A percentile compares a stretch with the other conserved stretches of the same genome.
Evolutionary conservation across 306 rosid species (phyloP).

Genomic region (Castanospermum australe): DNA sequence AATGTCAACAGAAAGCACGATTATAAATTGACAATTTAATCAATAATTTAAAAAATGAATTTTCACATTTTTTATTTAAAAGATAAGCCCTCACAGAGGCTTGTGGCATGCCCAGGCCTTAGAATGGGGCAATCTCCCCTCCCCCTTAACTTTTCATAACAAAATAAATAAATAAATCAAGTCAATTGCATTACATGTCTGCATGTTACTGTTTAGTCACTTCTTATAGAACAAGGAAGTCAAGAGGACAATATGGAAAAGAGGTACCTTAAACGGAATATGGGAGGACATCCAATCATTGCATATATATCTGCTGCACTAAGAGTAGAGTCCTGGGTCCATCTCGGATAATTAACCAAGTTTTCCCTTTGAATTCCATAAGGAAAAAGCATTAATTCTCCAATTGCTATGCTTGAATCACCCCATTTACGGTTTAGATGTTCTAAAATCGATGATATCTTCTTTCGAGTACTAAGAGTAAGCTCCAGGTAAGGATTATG

Average conservation of each 20-base stretch:
- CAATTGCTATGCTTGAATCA: conserved; percentile 75
- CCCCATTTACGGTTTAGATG: conserved; percentile 99
- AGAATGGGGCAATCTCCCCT: no score
- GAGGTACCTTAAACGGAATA: conserved; percentile 83
- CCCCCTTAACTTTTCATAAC: no score
- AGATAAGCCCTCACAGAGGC: no score
- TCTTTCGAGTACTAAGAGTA: conserved; percentile 85
- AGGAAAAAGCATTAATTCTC: conserved; percentile 88
- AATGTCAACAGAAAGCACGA: neutral
- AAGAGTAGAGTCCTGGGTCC: conserved; percentile 77
- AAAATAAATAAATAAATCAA: no score
- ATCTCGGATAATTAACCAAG: conserved; percentile 60
- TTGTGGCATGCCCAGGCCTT: no score
- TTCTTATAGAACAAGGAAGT: conserved; percentile 21
- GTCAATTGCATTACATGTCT: neutral
- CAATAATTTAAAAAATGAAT: neutral
- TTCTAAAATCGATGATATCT: conserved; percentile 90
- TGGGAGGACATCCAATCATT: conserved; percentile 70
- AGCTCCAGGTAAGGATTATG: conserved; percentile 96
- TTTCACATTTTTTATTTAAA: neutral
- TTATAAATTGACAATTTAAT: neutral
- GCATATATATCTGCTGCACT: conserved; percentile 83
- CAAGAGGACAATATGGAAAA: conserved; percentile 19
- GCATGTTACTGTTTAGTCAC: neutral
- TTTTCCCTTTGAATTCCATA: conserved; percentile 67